Evolutionary conservation across 1,139 yeast species (phyloP).

Genomic region (Citeromyces hawaiiensis): DNA sequence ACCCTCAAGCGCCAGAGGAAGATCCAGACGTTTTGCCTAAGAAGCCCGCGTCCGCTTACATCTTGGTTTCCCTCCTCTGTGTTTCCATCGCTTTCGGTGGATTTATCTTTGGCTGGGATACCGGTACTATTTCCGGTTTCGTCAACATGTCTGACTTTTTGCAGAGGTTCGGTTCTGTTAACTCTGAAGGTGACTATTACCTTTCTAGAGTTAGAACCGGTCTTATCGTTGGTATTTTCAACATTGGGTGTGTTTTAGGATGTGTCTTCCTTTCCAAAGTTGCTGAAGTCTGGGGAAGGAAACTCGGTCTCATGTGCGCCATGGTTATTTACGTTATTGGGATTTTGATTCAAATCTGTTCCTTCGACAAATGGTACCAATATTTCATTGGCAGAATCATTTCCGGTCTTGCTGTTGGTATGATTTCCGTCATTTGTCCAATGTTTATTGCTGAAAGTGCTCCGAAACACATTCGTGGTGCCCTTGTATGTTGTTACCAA

Average conservation of each 20-base stretch:
- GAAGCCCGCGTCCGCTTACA: constrained; percentile 3
- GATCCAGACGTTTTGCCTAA: constrained; percentile 1
- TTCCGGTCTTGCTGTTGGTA: constrained; percentile 57
- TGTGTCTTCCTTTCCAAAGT: constrained; percentile 40
- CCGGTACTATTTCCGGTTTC: constrained; percentile 72
- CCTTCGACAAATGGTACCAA: constrained; percentile 38
- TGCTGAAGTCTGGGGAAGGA: constrained; percentile 52
- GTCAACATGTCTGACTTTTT: constrained; percentile 57
- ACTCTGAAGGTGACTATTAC: constrained; percentile 19
- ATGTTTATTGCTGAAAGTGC: constrained; percentile 55
- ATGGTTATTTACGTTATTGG: constrained; percentile 49
- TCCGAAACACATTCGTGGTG: constrained; percentile 61
- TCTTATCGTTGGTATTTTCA: constrained; percentile 52
- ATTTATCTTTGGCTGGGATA: constrained; percentile 63
- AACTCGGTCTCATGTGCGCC: constrained; percentile 39
- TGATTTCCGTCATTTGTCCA: constrained; percentile 49
- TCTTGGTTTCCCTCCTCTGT: constrained; percentile 16
- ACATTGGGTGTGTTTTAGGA: constrained; percentile 65
- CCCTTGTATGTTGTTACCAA: constrained; percentile 52
- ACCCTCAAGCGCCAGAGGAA: neutral
- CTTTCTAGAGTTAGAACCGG: constrained; percentile 46
- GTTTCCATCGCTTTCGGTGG: constrained; percentile 55
- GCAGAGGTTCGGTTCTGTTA: constrained; percentile 30
- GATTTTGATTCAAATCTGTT: constrained; percentile 48
- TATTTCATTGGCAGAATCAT: constrained; percentile 50